These are phyloP conservation scores for Aspergillus jensenii DNA, from an alignment of 2,329 filamentous ascomycete genomes.

Conservation along the genomic window DNA sequence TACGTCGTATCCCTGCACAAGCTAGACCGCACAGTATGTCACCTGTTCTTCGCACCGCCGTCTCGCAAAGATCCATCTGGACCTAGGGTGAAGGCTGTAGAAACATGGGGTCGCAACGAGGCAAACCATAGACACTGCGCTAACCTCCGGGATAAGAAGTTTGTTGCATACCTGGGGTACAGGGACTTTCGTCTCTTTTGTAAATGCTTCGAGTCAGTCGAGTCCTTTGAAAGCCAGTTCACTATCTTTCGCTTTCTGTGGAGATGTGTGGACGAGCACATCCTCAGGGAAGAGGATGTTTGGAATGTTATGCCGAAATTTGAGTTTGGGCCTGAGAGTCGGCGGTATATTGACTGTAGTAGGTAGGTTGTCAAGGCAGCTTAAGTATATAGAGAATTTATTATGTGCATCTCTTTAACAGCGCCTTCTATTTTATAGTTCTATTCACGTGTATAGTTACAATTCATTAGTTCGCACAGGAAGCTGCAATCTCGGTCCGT, in stretches of 20 bases:
- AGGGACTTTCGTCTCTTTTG: neutral
- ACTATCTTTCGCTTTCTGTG: neutral
- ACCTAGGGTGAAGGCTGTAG: neutral
- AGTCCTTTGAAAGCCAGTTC: neutral
- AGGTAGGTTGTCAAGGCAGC: neutral
- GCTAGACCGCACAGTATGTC: neutral
- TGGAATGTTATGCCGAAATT: neutral
- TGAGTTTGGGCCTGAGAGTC: neutral
- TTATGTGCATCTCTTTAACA: too few relatives aligned
- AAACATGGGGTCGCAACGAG: neutral
- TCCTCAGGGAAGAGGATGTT: neutral
- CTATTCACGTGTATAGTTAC: too few relatives aligned
- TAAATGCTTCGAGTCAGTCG: neutral
- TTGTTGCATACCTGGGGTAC: neutral
- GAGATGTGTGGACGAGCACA: neutral
- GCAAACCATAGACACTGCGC: neutral
- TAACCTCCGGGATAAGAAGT: neutral
- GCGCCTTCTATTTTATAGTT: too few relatives aligned
- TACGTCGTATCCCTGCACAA: neutral
- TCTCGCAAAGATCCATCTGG: neutral
- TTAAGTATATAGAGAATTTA: too few relatives aligned
- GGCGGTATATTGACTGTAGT: neutral
- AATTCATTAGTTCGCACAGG: too few relatives aligned
- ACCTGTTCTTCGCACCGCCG: neutral
- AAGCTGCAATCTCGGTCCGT: too few relatives aligned